phyloP scores from a whole-genome alignment of 140 eudicot genomes.

The Bidens hawaiensis region DNA sequence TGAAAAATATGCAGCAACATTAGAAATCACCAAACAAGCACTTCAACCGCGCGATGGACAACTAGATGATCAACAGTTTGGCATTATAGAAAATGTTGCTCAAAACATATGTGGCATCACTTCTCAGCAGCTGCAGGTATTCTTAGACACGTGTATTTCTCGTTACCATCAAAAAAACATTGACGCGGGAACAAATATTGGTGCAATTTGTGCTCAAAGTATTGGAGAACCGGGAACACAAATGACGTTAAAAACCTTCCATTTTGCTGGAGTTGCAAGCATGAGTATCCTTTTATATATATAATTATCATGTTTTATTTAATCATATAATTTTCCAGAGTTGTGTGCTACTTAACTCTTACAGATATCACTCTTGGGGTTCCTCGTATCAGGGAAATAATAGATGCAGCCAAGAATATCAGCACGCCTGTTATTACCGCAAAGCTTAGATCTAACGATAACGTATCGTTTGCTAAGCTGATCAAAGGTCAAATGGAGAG shows the following conservation, averaged over 20 bases:
- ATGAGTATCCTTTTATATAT: constrained; percentile 95
- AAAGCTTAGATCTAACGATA: constrained; percentile 36
- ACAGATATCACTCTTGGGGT: constrained; percentile 96
- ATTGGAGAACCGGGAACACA: constrained; percentile 99
- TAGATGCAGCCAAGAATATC: constrained; percentile 74
- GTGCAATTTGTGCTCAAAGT: constrained; percentile 95
- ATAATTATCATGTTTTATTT: neutral
- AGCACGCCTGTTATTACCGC: constrained; percentile 85
- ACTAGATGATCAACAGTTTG: constrained; percentile 14
- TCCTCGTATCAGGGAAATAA: constrained; percentile 91
- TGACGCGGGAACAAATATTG: constrained; percentile 83
- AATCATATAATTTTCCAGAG: neutral
- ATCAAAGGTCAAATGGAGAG: constrained; percentile 78
- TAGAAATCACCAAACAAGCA: constrained; percentile 27
- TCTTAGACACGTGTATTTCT: constrained; percentile 58
- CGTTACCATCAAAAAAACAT: constrained; percentile 64
- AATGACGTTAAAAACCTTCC: constrained; percentile 94
- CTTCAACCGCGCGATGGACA: constrained; percentile 37
- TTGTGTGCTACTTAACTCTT: constrained; percentile 31
- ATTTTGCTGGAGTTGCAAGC: constrained; percentile 99
- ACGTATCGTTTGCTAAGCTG: constrained; percentile 38
- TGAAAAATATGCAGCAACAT: constrained; percentile 26
- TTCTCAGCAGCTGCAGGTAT: constrained; percentile 64
- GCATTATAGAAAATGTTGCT: constrained; percentile 46
- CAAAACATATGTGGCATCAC: constrained; percentile 72